Evolutionary conservation across 805 yeast species (phyloP).

Genomic region (Wickerhamomyces queroliae): DNA sequence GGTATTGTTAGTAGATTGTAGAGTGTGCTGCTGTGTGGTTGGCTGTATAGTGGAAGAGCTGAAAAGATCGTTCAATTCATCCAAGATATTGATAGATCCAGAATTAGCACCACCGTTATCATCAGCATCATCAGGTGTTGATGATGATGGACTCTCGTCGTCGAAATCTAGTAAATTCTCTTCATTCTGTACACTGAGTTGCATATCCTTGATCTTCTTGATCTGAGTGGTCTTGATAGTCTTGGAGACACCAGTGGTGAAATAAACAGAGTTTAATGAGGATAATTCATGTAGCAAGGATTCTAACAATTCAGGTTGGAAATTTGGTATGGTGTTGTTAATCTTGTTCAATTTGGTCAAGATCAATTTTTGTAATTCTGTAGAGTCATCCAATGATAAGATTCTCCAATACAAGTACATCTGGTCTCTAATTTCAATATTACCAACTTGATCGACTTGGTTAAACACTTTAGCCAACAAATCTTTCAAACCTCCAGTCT

Average conservation of each 20-base stretch:
- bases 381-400: constrained; percentile 39
- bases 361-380: constrained; percentile 41
- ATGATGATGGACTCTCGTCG: constrained; percentile 40
- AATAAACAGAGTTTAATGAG: constrained; percentile 84
- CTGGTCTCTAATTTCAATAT: constrained; percentile 75
- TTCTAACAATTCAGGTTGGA: constrained; percentile 63
- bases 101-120: constrained; percentile 13
- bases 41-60: constrained; percentile 32
- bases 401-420: constrained; percentile 80
- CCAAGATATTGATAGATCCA: constrained; percentile 41
- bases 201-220: constrained; percentile 71
- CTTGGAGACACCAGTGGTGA: constrained; percentile 60
- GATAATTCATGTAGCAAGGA: constrained; percentile 72
- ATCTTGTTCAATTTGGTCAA: constrained; percentile 65
- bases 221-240: constrained; percentile 30
- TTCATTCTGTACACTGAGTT: constrained; percentile 71
- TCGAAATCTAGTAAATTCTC: constrained; percentile 86
- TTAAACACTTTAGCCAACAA: constrained; percentile 55
- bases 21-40: constrained; percentile 3
- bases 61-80: constrained; percentile 72
- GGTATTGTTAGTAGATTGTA: constrained; percentile 1
- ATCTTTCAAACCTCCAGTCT: constrained; percentile 33
- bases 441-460: constrained; percentile 61
- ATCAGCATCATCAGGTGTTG: not conserved
- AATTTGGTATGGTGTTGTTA: constrained; percentile 62